Base-by-base conservation (phyloP, 495 filamentous ascomycete species). In the Durotheca rogersii region DNA sequence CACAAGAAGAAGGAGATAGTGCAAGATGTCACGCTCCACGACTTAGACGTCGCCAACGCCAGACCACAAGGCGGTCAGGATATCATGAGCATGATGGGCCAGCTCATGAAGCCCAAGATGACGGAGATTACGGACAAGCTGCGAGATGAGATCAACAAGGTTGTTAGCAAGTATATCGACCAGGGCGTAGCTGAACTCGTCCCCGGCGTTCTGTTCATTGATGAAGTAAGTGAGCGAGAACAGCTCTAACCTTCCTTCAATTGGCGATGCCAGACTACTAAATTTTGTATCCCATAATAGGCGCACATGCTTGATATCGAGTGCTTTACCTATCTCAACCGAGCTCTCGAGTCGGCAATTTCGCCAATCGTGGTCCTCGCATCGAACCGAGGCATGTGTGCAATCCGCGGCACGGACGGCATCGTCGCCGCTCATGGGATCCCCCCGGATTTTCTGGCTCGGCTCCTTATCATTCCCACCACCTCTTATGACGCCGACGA, bases 1-100 rank as follows among this genome's bases (percentile, higher is more conserved):
- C 93, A 96, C 73, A 98, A 97, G 79, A 96, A 96, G 81, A 98
- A 98, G 76, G 93, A 98, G 72, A 92, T 97, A 46, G 93, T 98
- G n/a, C 93, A 98, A 67, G 93, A 97, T 64, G 93, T 98, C 47
- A 95, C 91, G 23, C 77, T 98, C 47, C 93, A 98, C 61, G 93
- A 98, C 59, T 74, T 98, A 37, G 93, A 98, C 65, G 89, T 96
- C 55, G 93, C 93, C 55, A 98, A 98, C 60, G 88, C 93, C 7
- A 78, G 92, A 48, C 94, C 93, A 9, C 81, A 96, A 75, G 92
- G 93, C 23, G 93, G 93, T 45, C 93, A 98, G 73, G 93, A 98
- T 67, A 91, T 98, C 47, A 96, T 98, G 91, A 94, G 88, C 68
- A 96, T 98, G 93, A 96, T 98, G 90, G 92, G 92, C 52, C 92